Base-by-base conservation (phyloP, 2,329 filamentous ascomycete species). In the Dactylonectria estremocensis region DNA sequence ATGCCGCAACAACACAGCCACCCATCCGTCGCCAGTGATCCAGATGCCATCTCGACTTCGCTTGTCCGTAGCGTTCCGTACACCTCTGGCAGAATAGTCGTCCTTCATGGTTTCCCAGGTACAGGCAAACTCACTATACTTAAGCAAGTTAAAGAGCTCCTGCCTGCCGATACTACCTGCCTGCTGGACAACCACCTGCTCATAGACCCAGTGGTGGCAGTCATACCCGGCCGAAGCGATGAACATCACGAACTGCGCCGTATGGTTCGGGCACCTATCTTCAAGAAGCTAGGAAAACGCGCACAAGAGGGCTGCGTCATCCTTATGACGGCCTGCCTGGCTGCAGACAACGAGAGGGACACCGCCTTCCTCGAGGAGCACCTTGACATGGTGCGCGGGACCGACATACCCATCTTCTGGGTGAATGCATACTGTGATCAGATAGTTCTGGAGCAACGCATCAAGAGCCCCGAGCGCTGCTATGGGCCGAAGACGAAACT, bases 61-160 rank as follows among this genome's bases (percentile, higher is more conserved):
- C n/a, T n/a, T n/a, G n/a, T n/a, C n/a, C n/a, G n/a, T n/a, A n/a
- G n/a, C n/a, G n/a, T n/a, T n/a, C n/a, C n/a, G n/a, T n/a, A 28
- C 24, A 28, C 24, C 24, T 28, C 24, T 28, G 24, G 24, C 24
- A 28, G 24, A 7, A 28, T 28, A 28, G 46, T 75, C n/a, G 64
- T 74, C 33, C 31, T 75, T 1, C 74, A 73, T 18, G 72, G 72
- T 5, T 74, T 73, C 13, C 73, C 67, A 3, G 70, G 72, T 3
- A 64, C 66, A 6, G 73, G 70, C 7, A 74, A 75, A 35, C 61
- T 74, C 40, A 74, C 72, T 3, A 61, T 74, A 10, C 68, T 75
- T 13, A 64, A 65, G 9, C 33, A 54, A 2, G 28, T 60, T 58
- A 65, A 70, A 28, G 28, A 64, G 2, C 52, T 72, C 11, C 61